These are phyloP conservation scores for Filosporella fistucella DNA, from an alignment of 495 filamentous ascomycete species.

Conservation along the genomic window DNA sequence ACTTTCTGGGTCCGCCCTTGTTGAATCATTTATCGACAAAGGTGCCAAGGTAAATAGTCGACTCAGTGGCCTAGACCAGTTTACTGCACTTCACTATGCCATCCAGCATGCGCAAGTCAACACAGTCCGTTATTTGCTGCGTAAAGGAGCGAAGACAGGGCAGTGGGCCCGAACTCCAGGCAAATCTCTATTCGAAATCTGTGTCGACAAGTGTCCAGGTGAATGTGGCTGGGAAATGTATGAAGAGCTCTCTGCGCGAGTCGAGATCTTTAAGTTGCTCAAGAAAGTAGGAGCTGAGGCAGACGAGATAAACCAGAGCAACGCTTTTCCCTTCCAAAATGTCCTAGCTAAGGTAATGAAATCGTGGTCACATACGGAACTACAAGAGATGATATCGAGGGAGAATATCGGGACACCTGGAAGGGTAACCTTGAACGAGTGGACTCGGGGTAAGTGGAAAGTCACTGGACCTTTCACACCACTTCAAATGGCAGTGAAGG, in stretches of 20 bases:
- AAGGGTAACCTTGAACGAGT: conserved; percentile 1
- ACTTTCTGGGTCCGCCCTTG: neutral
- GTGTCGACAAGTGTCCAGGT: conserved; percentile 5
- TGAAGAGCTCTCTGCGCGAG: conserved; percentile 6
- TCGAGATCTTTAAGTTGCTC: conserved; percentile 5
- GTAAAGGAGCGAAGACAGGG: conserved; percentile 4
- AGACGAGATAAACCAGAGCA: conserved; percentile 7
- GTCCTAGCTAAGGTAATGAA: conserved; percentile 3
- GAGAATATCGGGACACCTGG: conserved; percentile 1
- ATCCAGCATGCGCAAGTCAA: conserved; percentile 4
- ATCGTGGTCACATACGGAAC: conserved; percentile 3
- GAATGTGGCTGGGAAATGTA: neutral
- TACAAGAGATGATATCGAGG: conserved; percentile 9
- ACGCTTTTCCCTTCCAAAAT: conserved; percentile 1
- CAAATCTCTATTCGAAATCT: conserved; percentile 9
- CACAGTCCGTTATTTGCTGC: conserved; percentile 5
- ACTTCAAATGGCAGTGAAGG: conserved; percentile 1
- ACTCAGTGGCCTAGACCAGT: neutral
- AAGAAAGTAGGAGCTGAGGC: conserved; percentile 7
- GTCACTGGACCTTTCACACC: neutral
- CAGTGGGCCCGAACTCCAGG: conserved; percentile 3
- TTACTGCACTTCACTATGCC: conserved; percentile 3
- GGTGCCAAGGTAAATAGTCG: neutral
- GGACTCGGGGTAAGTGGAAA: neutral
- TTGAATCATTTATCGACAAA: neutral